Base-by-base conservation (phyloP, 345 rosid species). In the Linum usitatissimum region DNA sequence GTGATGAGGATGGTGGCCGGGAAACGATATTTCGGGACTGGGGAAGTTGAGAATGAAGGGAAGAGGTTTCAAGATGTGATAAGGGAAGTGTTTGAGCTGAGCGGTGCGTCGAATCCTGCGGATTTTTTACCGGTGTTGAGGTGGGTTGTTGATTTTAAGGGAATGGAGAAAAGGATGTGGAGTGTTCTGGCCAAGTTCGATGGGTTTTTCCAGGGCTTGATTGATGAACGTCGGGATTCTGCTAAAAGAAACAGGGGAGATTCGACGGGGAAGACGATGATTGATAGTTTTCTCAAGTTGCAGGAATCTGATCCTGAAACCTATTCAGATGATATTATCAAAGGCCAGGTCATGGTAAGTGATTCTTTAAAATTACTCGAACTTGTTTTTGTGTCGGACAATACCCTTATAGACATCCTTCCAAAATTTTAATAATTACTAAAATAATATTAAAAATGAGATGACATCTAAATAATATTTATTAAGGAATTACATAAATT, bases 151-250 rank as follows among this genome's bases (percentile, higher is more conserved):
- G 59, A 19, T 9, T 55, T 14, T 6, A 19, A 19, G 23, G 62
- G 66, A 3, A 17, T 61, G 30, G 62, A 68, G 57, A 57, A 68
- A 30, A 68, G 67, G 23, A 54, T 68, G 72, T 5, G 13, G 49
- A 34, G 4, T 18, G 53, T 68, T 21, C 17, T 0, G 36, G 57
- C 34, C 18, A 30, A 49, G 28, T 38, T 49, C 31, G 72, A 68
- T 45, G 36, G 2, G 12, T 49, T 67, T 51, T 61, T 60, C 31
- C 71, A 68, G 49, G 19, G 39, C 12, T 28, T 60, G 18, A 19
- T 60, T 1, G 65, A 67, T 5, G 70, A 67, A 40, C 60, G 42
- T 23, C 38, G 59, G 36, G 3, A 20, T 17, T 23, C 28, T 23
- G 28, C 2, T 23, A 2, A 20, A 19, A 53, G 8, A 34, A 60